Evolutionary conservation across 2,329 filamentous ascomycete genomes (phyloP).

Genomic region (Pyricularia sp.): DNA sequence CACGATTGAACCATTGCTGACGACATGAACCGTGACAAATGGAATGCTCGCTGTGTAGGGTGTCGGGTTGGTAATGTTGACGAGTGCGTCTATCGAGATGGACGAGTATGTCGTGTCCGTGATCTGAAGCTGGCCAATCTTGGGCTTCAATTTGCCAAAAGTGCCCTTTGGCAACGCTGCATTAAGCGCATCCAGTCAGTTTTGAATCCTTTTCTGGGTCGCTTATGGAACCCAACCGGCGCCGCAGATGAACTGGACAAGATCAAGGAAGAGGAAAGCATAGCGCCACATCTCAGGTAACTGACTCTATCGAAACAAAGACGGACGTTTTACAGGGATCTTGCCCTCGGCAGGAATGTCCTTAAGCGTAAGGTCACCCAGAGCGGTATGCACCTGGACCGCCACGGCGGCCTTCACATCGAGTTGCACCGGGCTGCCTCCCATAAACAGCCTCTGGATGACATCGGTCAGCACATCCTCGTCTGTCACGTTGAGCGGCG

Average conservation of each 20-base stretch:
- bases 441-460: slow-evolving; percentile 69
- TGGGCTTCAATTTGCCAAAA: slow-evolving; percentile 38
- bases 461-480: slow-evolving; percentile 66
- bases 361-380: slow-evolving; percentile 70
- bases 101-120: slow-evolving; percentile 58
- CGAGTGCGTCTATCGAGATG: slow-evolving; percentile 53
- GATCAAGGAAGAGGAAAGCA: neutral
- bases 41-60: slow-evolving; percentile 75
- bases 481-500: slow-evolving; percentile 72
- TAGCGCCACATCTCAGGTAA: slow-evolving; percentile 13
- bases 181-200: neutral
- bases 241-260: neutral
- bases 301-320: slow-evolving; percentile 36
- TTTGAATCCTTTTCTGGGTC: neutral
- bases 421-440: slow-evolving; percentile 54
- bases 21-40: slow-evolving; percentile 61
- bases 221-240: neutral
- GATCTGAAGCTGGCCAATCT: slow-evolving; percentile 59
- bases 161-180: slow-evolving; percentile 46
- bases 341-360: slow-evolving; percentile 75
- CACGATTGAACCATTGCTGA: slow-evolving; percentile 59
- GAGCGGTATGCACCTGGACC: slow-evolving; percentile 65
- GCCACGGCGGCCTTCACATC: slow-evolving; percentile 70
- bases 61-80: slow-evolving; percentile 87
- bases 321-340: slow-evolving; percentile 90